Evolutionary conservation across 768 basidiomycete genomes (phyloP), one percentile per base, ranked within the genome.

Genomic region (Mycena vitilis): DNA sequence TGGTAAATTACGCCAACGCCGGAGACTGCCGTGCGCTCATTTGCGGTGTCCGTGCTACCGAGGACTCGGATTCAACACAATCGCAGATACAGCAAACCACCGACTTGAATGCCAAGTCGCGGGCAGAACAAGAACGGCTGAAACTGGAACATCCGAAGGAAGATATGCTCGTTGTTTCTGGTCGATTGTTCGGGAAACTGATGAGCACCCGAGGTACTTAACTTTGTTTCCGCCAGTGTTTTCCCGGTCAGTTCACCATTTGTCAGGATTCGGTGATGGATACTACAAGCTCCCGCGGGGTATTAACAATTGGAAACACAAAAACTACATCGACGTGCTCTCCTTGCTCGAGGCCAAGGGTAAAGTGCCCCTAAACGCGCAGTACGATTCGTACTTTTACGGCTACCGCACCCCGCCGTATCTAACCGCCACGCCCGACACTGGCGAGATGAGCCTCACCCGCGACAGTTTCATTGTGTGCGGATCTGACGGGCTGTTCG

Each of bases 321-420:
- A 74, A 56, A 75, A 73, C 65, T 79, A 80, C 49, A 77, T 83
- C 60, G 75, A 81, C 42, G 73, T 75, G 25, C 71, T 81, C 25
- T 82, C 80, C 15, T 68, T 74, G 1, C 71, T 79, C 40, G 80
- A 73, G n/a, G 65, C 70, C 15, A 52, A 30, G 55, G 74, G 74
- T 18, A 81, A 81, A 64, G 74, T 81, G 4, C 73, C 79, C 11
- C 77, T 83, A 75, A 81, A 75, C 52, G 74, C 71, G 20, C 80
- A 80, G 71, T 81, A 82, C 59, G 69, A 75, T 0, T 70, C 75
- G 23, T 74, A 79, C 65, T 83, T 82, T 57, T 74, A 84, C 44
- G 80, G 80, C 25, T 85, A 91, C 72, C 87, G 84, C 76, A 87
- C 87, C 1, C 88, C 88, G 4, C 88, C 88, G 0, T 89, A 90